phyloP scores from a whole-genome alignment of 139 green algal species.

The Pleodorina starrii region DNA sequence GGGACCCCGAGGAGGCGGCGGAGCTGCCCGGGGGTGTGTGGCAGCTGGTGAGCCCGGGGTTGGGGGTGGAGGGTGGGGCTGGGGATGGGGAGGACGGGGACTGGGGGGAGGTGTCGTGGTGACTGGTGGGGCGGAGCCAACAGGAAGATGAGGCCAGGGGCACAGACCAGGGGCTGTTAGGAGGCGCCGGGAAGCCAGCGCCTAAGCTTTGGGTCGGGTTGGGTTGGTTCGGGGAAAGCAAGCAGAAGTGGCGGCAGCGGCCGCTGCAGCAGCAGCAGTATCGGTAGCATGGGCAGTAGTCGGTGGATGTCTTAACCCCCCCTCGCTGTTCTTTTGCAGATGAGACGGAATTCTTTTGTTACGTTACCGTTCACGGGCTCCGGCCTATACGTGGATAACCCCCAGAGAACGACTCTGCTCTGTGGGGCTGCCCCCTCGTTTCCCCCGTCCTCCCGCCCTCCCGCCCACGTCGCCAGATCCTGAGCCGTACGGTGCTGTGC shows the following conservation, averaged over 20 bases:
- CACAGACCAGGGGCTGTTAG: too few species aligned
- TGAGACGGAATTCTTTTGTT: background rate
- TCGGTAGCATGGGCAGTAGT: too few species aligned
- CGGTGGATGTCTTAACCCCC: background rate
- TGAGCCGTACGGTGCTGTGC: constrained; percentile 36
- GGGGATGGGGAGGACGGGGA: background rate
- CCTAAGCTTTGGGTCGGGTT: too few species aligned
- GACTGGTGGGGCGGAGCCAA: too few species aligned
- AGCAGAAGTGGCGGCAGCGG: too few species aligned
- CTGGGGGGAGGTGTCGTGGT: background rate
- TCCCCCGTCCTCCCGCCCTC: background rate
- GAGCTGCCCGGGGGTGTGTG: constrained; percentile 14
- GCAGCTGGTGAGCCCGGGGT: constrained; percentile 28
- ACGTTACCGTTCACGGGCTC: background rate
- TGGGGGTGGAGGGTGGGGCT: background rate
- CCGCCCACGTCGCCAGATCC: background rate
- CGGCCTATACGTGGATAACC: background rate
- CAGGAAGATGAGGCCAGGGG: too few species aligned
- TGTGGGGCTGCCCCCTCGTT: background rate
- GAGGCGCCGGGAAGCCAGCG: too few species aligned
- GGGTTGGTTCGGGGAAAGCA: background rate
- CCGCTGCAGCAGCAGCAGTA: background rate
- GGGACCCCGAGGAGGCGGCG: constrained; percentile 30
- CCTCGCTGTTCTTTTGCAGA: background rate
- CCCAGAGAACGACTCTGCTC: background rate